Base-by-base conservation (phyloP, 1,284 basidiomycete species). In the Rugosomyces carneus region DNA sequence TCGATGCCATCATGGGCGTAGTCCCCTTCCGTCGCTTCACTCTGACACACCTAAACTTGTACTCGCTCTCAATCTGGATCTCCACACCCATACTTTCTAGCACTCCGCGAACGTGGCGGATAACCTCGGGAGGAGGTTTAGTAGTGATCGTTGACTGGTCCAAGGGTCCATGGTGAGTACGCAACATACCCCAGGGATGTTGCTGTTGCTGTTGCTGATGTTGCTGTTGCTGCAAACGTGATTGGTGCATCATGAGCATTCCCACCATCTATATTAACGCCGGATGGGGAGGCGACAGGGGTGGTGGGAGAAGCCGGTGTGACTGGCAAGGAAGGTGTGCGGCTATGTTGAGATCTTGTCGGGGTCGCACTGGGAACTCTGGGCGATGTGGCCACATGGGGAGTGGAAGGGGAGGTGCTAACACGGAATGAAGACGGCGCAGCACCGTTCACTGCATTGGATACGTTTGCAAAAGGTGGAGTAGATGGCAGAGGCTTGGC, bases 101-200 rank as follows among this genome's bases (percentile, higher is more conserved):
- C 13, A 93, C 87, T 49, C 75, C 73, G 55, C 79, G 75, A 27
- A 98, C 80, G 60, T 93, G 88, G 49, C 75, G 78, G 72, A 99
- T 90, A 36, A 98, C 92, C 52, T 92, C 87, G 5, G 81, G 77
- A 10, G 95, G 94, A 11, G 83, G 72, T 15, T 82, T 78, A 5
- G 86, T 90, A 7, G 94, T 96, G 53, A 98, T 80, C 32, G 87
- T 95, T 18, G 85, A 85, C 60, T 91, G 88, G 65, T 98, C 95
- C 21, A 99, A 88, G 1, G 94, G 85, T 54, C 95, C 94, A 53
- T 90, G 86, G 60, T 98, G 95, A 35, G 89, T 78, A 11, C 90
- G 81, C 43, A 98, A 70, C 45, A 79, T 80, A 29, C 73, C 73
- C 48, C 53, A 56, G 6, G 54, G 52, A 20, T 43, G 43, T 16